A percentile compares a stretch with the other conserved stretches of the same genome.
Evolutionary conservation across 768 basidiomycete species (phyloP).

Genomic region (Rhodocollybia butyracea): DNA sequence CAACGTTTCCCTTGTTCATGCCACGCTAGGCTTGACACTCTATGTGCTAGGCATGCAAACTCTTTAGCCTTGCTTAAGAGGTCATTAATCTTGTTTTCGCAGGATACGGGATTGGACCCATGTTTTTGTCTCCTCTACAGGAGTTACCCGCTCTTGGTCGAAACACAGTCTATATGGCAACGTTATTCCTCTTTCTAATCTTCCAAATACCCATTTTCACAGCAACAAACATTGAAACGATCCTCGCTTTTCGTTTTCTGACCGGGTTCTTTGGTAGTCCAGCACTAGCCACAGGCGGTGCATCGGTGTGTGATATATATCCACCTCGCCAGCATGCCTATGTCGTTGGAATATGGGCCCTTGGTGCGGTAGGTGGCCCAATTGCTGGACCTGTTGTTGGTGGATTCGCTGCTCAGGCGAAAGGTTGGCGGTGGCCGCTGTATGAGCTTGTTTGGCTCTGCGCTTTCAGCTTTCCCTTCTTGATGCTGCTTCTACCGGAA

Average conservation of each 20-base stretch:
- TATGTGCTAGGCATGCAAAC: constrained; percentile 20
- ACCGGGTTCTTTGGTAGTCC: constrained; percentile 31
- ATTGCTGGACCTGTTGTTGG: constrained; percentile 16
- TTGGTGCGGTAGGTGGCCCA: constrained; percentile 2
- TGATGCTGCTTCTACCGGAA: constrained; percentile 28
- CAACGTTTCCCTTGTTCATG: constrained; percentile 8
- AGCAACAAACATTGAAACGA: constrained; percentile 25
- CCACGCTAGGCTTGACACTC: constrained; percentile 25
- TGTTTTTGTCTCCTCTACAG: constrained; percentile 27
- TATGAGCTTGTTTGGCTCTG: constrained; percentile 32
- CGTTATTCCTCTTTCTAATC: constrained; percentile 27
- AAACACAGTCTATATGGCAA: constrained; percentile 27
- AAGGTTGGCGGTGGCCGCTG: constrained; percentile 32
- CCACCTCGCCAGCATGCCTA: constrained; percentile 19
- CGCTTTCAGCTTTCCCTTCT: constrained; percentile 19
- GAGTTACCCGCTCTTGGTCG: constrained; percentile 31
- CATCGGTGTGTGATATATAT: constrained; percentile 22
- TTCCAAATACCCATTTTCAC: constrained; percentile 32
- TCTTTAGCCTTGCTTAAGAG: too few relatives aligned
- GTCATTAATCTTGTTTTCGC: neutral
- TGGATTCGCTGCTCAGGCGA: constrained; percentile 26
- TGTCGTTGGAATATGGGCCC: constrained; percentile 24
- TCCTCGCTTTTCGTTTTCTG: constrained; percentile 30
- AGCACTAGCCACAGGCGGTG: constrained; percentile 27
- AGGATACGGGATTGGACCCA: constrained; percentile 22